Evolutionary conservation across 2,329 filamentous ascomycete species (phyloP).

Genomic region (Grosmannia serpens): DNA sequence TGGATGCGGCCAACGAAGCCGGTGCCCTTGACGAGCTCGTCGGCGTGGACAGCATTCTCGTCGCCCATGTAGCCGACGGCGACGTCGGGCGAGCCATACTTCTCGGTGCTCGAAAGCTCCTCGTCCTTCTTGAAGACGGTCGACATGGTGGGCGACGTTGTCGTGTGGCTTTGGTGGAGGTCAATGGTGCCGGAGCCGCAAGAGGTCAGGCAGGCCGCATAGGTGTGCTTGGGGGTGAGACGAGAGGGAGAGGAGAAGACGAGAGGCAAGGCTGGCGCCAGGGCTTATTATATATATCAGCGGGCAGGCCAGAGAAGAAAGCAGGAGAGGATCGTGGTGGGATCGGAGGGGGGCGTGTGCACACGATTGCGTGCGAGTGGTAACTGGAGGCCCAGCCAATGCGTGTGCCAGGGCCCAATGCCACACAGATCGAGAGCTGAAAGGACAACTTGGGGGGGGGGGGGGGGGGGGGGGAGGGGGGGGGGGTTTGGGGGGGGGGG

Average conservation of each 20-base stretch:
- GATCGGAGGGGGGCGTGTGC: neutral
- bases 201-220: neutral
- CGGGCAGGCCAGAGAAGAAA: neutral
- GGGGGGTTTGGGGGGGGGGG: too few species aligned
- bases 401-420: neutral
- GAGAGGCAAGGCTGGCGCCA: neutral
- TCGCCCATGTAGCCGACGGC: constrained; percentile 12
- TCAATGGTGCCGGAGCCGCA: neutral
- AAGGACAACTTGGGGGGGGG: neutral
- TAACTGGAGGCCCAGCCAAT: neutral
- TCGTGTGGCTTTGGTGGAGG: neutral
- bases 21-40: constrained; percentile 13
- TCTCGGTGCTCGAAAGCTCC: constrained; percentile 6
- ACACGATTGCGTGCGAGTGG: too few species aligned
- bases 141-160: neutral
- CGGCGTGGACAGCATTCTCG: constrained; percentile 13
- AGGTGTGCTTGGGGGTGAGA: neutral
- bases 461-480: too few species aligned
- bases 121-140: constrained; percentile 1
- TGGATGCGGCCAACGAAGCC: constrained; percentile 29
- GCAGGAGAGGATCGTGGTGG: neutral
- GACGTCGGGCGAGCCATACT: constrained; percentile 9
- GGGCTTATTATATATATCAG: neutral
- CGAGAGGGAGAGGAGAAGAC: neutral
- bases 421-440: neutral